Base-by-base conservation (phyloP, 2,329 filamentous ascomycete genomes). In the Salinomyces thailandicus region DNA sequence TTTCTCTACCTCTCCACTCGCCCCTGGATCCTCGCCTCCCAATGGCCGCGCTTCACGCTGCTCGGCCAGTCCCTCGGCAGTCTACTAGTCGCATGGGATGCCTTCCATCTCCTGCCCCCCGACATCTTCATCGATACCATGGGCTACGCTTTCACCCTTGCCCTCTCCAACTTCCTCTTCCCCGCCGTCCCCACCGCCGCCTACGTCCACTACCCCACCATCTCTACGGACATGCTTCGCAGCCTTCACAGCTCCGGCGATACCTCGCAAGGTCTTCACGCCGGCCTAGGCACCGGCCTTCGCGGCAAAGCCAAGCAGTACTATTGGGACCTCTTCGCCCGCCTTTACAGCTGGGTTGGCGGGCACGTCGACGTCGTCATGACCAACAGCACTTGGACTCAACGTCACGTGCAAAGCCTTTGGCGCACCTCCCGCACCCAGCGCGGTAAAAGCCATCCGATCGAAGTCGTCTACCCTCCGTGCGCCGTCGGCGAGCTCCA, bases 131-230 rank as follows among this genome's bases (percentile, higher is more conserved):
- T 98, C 50, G 91, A 98, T 56, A 98, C 91, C 2, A 95, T 98
- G 87, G 91, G 91, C 44, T 98, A 95, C 54, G 86, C 89, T 17
- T 98, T 96, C 57, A 75, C 83, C 0, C 73, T 94, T 8, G 85
- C 84, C 6, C 69, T 95, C 3, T 82, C 72, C 60, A 91, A 86
- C 55, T 72, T 82, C 45, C 68, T 96, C 16, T 96, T 96, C 55
- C 81, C 74, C 0, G 61, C 65, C 22, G 73, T 95, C 1, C 84
- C 89, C 0, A 95, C 86, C 0, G 86, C 76, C 31, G 87, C 91
- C 35, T 98, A 98, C 56, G 87, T 96, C 1, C 91, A 98, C 63
- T 98, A 96, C 57, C 91, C 91, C 1, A 96, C 89, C 38, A 98
- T 98, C 36, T 95, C 87, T 3, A 98, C 86, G 34, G 91, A 98